Base-by-base conservation (phyloP, 768 basidiomycete species). In the Psilocybe cubensis region DNA sequence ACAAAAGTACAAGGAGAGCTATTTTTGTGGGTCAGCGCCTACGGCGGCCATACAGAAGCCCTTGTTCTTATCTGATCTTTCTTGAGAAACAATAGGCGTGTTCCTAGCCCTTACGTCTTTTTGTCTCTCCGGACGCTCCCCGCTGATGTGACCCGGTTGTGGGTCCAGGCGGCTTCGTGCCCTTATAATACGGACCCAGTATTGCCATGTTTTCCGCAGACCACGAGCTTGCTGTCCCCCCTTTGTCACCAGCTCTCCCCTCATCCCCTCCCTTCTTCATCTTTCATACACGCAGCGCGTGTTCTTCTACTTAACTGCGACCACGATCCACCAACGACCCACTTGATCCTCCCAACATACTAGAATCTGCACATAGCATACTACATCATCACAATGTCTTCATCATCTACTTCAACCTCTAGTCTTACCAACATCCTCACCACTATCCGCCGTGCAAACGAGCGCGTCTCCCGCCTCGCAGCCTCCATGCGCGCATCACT, bases 361-460 rank as follows among this genome's bases (percentile, higher is more conserved):
- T 58, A 41, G 50, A 38, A 50, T 40, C 35, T 59, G 12, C 24
- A 17, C 27, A 33, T 25, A 27, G 44, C 60, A 47, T 51, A 4
- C 31, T 31, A 42, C 49, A 18, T 27, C 33, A 24, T 29, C 48
- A 53, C 38, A 53, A 70, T 71, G 68, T 53, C 63, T 60, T 63
- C 62, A 51, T 25, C 64, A 27, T 52, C 58, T 41, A 29, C 57
- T 40, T 18, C 33, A 42, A 38, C 40, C 28, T 35, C 51, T 40
- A 52, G 27, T 49, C 57, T 57, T 64, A 77, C 57, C 4, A 74
- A 79, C 58, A 71, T 84, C 65, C 60, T 76, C 33, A 27, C 59
- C 53, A 76, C 74, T 52, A 73, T 84, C 35, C 77, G 73, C 17
- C 57, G 64, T 24, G 73, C 84, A 43, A 85, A 84, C 66, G 64